Conservation (phyloP, 179 eudicot species). For the Pouteria campechiana region DNA sequence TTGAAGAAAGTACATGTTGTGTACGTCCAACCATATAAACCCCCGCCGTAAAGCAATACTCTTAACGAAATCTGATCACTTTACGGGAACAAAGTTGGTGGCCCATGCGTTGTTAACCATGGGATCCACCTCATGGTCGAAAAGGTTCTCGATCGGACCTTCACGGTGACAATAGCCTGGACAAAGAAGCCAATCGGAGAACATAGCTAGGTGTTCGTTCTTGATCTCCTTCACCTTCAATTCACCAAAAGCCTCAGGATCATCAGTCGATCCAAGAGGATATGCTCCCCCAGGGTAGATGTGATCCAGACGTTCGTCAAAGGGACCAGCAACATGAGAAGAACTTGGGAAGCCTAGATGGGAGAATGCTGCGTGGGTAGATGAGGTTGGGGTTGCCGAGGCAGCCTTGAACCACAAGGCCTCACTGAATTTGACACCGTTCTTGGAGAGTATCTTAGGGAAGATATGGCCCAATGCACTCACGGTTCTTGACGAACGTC, state of each 20-base stretch:
- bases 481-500: conserved; percentile 13
- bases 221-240: conserved; percentile 15
- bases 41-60: no score
- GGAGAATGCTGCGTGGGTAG: conserved; percentile 10
- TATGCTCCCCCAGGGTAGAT: conserved; percentile 15
- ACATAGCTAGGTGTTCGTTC: conserved; percentile 12
- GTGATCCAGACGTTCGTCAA: conserved; percentile 13
- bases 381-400: conserved; percentile 9
- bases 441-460: conserved; percentile 11
- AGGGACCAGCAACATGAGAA: conserved; percentile 15
- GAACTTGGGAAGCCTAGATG: conserved; percentile 16
- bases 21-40: no score
- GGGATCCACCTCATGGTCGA: conserved; percentile 15
- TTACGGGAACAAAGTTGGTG: conserved; percentile 20
- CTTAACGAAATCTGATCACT: no score
- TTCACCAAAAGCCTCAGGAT: conserved; percentile 17
- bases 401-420: conserved; percentile 17
- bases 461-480: conserved; percentile 12
- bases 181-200: conserved; percentile 19
- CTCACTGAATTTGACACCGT: conserved; percentile 13
- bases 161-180: conserved; percentile 18
- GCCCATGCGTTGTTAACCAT: conserved; percentile 17
- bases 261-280: conserved; percentile 16
- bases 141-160: conserved; percentile 18
- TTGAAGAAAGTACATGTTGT: no score